Base-by-base conservation (phyloP, 768 basidiomycete genomes). In the Daedalea quercina region DNA sequence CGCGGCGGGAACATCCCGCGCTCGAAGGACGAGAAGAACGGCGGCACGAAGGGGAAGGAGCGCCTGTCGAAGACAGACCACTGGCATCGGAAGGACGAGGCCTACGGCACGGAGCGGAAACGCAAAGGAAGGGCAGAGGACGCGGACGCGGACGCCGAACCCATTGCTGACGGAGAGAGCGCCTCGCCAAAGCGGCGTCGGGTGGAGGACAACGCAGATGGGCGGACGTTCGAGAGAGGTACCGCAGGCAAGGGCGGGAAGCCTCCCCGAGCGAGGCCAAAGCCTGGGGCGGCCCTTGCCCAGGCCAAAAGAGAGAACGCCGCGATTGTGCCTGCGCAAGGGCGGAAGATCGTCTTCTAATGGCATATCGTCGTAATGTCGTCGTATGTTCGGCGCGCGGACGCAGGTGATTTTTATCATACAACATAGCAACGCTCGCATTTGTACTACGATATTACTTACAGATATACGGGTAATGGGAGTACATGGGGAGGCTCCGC, bases 281-380 rank as follows among this genome's bases (percentile, higher is more conserved):
- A 76, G 62, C 90, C 90, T 31, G 90, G 90, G 31, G 90, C 90
- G 3, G 86, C 87, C 1, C 79, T 91, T 20, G 89, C 89, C 0
- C 74, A 76, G 17, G 90, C 90, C 22, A 80, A 82, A 61, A 80
- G 90, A 48, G 85, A 89, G 69, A 83, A 80, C 51, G 81, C 79
- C 17, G 85, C 85, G 4, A 92, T 92, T 60, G 70, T 87, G 28
- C 75, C 76, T n/a, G 70, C 82, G 61, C 75, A 81, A 67, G 85
- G 85, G 12, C 79, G 82, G 67, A 91, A 88, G 64, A 84, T 85
- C 41, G 77, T 76, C 40, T 92, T 92, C 58, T 85, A 77, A 55
- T n/a, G n/a, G n/a, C n/a, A n/a, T n/a, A n/a, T n/a, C 26, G 7
- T 23, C 17, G 25, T 22, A 3, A 37, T 19, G 17, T 9, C 34